phyloP scores from a whole-genome alignment of 1,139 yeast genomes.

The Waltiozyma sp. region DNA sequence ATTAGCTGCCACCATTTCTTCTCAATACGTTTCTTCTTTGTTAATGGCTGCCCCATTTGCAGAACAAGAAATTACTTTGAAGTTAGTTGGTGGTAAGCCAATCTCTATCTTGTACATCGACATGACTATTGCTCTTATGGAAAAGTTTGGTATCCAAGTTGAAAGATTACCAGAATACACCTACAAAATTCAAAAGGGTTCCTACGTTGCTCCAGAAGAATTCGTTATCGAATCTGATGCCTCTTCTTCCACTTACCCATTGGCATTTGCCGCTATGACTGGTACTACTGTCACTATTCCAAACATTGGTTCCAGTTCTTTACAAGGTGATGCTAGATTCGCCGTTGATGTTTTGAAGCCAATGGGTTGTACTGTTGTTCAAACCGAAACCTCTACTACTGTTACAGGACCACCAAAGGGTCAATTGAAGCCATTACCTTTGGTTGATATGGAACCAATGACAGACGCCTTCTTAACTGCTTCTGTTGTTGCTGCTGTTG shows the following conservation, averaged over 20 bases:
- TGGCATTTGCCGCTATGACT: slow-evolving; percentile 96
- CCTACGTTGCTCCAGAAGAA: slow-evolving; percentile 68
- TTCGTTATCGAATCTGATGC: slow-evolving; percentile 95
- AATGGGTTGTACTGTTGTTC: slow-evolving; percentile 89
- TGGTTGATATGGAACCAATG: slow-evolving; percentile 98
- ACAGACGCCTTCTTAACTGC: slow-evolving; percentile 98
- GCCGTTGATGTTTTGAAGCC: slow-evolving; percentile 88
- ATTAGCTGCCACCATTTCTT: slow-evolving; percentile 89
- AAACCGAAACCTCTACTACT: slow-evolving; percentile 76
- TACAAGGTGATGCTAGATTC: slow-evolving; percentile 96
- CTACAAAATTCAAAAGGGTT: slow-evolving; percentile 80
- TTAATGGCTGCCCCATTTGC: slow-evolving; percentile 99
- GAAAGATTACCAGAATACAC: slow-evolving; percentile 69
- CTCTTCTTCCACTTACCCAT: slow-evolving; percentile 96
- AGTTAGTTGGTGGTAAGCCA: slow-evolving; percentile 93
- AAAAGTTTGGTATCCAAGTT: slow-evolving; percentile 76
- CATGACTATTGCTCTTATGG: slow-evolving; percentile 97
- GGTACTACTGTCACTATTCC: slow-evolving; percentile 91
- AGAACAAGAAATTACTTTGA: slow-evolving; percentile 69
- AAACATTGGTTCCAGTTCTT: slow-evolving; percentile 80
- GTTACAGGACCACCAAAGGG: slow-evolving; percentile 83
- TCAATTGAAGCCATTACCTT: slow-evolving; percentile 52
- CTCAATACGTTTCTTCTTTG: slow-evolving; percentile 93
- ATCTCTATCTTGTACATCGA: slow-evolving; percentile 92
- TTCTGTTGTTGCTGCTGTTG: slow-evolving; percentile 90